A percentile compares a stretch with the other conserved stretches of the same genome.
phyloP scores from a whole-genome alignment of 176 grass and related monocot genomes.

The Pontederia paniculata region DNA sequence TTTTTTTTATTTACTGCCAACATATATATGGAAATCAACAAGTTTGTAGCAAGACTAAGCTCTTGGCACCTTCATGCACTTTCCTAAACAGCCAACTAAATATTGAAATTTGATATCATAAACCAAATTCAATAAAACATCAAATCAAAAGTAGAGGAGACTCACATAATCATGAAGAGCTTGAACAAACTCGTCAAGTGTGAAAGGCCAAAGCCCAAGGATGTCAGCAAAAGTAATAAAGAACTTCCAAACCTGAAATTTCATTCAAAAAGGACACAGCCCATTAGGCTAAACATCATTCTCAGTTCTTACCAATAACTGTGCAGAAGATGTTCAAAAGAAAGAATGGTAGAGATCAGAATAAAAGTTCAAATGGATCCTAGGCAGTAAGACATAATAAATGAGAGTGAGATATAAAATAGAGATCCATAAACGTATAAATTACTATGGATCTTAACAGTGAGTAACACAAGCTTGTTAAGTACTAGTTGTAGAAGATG shows the following conservation, averaged over 20 bases:
- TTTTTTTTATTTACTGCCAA: too few species aligned
- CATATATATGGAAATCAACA: too few species aligned
- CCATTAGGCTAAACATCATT: constrained; percentile 9
- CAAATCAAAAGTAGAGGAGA: constrained; percentile 10
- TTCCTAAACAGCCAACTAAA: not conserved
- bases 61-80: not conserved
- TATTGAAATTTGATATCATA: not conserved
- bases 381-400: too few species aligned
- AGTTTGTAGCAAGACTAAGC: too few species aligned
- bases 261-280: constrained; percentile 18
- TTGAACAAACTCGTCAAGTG: constrained; percentile 93
- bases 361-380: too few species aligned
- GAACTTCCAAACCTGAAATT: constrained; percentile 91
- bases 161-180: constrained; percentile 99
- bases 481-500: too few species aligned
- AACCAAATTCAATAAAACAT: not conserved
- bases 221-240: constrained; percentile 85
- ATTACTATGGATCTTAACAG: too few species aligned
- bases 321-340: constrained; percentile 5
- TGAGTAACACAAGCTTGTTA: too few species aligned
- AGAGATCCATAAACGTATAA: too few species aligned
- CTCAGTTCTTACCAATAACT: constrained; percentile 2
- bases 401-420: not conserved
- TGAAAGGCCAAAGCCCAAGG: constrained; percentile 77
- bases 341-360: not conserved